Conservation (phyloP, 2,329 filamentous ascomycete species). For the Hypoxylon sp. region DNA sequence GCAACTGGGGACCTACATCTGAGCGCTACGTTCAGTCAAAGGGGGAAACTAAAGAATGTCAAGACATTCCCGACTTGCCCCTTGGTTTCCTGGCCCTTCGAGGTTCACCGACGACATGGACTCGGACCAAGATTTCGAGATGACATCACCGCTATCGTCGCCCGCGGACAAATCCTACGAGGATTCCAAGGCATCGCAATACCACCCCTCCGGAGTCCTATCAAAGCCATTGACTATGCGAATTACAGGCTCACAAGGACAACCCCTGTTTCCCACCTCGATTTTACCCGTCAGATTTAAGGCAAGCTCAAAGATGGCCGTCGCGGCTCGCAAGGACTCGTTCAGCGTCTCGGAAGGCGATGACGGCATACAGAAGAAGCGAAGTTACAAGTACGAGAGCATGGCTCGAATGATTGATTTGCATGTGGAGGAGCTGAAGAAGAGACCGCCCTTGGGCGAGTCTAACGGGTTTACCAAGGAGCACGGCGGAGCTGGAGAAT, state of each 20-base stretch:
- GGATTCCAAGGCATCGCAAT: background rate
- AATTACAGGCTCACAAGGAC: background rate
- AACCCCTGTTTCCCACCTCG: constrained; percentile 2
- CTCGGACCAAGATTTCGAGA: background rate
- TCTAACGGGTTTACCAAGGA: background rate
- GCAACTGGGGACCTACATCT: background rate
- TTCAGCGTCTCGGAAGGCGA: background rate
- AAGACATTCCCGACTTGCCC: background rate
- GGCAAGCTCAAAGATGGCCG: background rate
- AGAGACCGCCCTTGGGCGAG: constrained; percentile 8
- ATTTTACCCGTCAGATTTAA: background rate
- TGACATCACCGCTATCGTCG: background rate
- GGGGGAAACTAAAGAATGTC: constrained; percentile 10
- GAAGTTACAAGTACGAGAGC: constrained; percentile 3
- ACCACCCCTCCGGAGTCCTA: background rate
- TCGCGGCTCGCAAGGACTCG: background rate
- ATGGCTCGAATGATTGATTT: constrained; percentile 19
- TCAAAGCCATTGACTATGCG: constrained; percentile 1
- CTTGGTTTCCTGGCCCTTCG: background rate
- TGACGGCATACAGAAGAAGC: background rate
- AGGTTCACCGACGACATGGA: background rate
- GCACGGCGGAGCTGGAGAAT: background rate
- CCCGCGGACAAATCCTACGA: background rate
- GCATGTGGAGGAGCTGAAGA: constrained; percentile 19
- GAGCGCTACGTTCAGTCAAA: background rate